A percentile compares a stretch with the other conserved stretches of the same genome.
phyloP scores from a whole-genome alignment of 2,329 filamentous ascomycete species.

The Aspergillus ibericus region DNA sequence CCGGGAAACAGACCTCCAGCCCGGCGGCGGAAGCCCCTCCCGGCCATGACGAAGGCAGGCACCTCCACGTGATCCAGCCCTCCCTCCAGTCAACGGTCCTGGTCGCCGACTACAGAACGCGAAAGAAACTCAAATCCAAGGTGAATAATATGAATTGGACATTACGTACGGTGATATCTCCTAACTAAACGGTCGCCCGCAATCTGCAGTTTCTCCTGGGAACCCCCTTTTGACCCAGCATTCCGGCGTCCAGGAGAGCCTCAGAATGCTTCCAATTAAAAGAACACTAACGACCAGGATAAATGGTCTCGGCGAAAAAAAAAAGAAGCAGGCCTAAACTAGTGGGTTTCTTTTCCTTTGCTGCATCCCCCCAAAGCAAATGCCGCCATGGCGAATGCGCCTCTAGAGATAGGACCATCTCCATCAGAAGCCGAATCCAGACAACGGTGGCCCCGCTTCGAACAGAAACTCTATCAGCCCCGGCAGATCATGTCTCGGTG shows the following conservation, averaged over 20 bases:
- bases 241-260: slow-evolving; percentile 1
- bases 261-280: slow-evolving; percentile 8
- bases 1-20: too few species aligned
- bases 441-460: slow-evolving; percentile 8
- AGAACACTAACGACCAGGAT: slow-evolving; percentile 6
- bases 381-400: not conserved
- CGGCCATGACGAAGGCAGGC: not conserved
- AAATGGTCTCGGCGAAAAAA: not conserved
- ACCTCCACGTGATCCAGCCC: not conserved
- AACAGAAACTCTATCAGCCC: slow-evolving; percentile 19
- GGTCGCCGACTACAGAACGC: too few species aligned
- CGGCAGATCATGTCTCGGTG: slow-evolving; percentile 8
- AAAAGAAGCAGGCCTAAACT: slow-evolving; percentile 5
- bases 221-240: slow-evolving; percentile 5
- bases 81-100: too few species aligned
- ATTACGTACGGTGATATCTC: slow-evolving; percentile 10
- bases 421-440: slow-evolving; percentile 11
- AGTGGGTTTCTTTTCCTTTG: not conserved
- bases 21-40: not conserved
- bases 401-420: not conserved
- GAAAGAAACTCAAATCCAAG: not conserved
- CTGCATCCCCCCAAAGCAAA: slow-evolving; percentile 7
- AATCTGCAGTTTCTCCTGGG: slow-evolving; percentile 4
- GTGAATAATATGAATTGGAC: not conserved
- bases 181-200: not conserved